Evolutionary conservation across 164 flowering plant species (phyloP).

Genomic region (Tetracentron sinense): DNA sequence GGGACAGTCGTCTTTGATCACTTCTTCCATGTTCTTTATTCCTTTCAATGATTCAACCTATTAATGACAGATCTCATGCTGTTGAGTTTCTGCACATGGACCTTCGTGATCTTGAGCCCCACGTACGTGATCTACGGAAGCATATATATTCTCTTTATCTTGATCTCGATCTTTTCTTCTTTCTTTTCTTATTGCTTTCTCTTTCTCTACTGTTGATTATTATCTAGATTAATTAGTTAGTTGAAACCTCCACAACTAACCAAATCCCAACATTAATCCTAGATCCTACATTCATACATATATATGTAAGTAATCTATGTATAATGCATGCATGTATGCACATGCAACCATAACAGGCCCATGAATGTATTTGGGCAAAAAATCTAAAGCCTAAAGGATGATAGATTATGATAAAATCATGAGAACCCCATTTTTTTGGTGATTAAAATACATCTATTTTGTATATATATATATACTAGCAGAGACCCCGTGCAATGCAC

Average conservation of each 20-base stretch:
- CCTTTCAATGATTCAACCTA: background rate
- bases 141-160: background rate
- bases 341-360: too few species aligned
- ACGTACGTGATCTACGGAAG: background rate
- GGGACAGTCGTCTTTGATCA: background rate
- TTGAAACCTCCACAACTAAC: background rate
- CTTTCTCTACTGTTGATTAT: background rate
- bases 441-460: too few species aligned
- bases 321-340: too few species aligned
- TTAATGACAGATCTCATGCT: background rate
- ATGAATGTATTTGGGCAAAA: too few species aligned
- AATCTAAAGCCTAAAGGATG: too few species aligned
- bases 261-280: too few species aligned
- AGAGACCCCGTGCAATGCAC: too few species aligned
- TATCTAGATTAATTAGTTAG: background rate
- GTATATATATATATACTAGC: too few species aligned
- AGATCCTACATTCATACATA: too few species aligned
- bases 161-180: background rate
- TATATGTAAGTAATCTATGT: too few species aligned
- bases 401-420: too few species aligned
- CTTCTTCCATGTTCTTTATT: background rate
- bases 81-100: background rate
- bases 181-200: background rate
- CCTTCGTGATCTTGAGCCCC: background rate
- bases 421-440: too few species aligned